Base-by-base conservation (phyloP, 495 filamentous ascomycete species). In the Darksidea phi region DNA sequence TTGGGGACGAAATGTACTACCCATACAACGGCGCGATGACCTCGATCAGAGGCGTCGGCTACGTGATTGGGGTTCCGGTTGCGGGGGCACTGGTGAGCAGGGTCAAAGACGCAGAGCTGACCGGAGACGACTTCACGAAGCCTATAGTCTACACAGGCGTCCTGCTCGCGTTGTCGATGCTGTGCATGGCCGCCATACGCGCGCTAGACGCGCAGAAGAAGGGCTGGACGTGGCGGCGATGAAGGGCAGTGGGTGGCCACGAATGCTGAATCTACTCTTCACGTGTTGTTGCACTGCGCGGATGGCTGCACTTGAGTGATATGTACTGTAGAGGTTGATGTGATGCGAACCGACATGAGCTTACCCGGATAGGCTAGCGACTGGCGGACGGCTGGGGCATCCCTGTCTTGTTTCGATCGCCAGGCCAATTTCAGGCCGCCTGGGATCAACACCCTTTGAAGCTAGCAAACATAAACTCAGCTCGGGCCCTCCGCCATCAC, bases 1-100 rank as follows among this genome's bases (percentile, higher is more conserved):
- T 61, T 37, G 48, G 58, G 17, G 12, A 54, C 28, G 58, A 61
- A 25, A 20, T 34, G 25, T 61, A 61, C 25, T 54, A 45, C 38
- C 6, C 49, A 1, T 45, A 45, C 24, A n/a, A 49, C 7, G 58
- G 58, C 1, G 41, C 43, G 18, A 32, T 61, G 32, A 47, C 48
- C 7, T 50, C 23, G 26, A 49, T 42, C 17, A 25, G 49, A 3
- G 58, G 58, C 4, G 28, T 61, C 5, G 58, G 48, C 10, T 61
- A 61, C 41, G 21, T 61, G 10, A 32, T 43, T 1, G 58, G 58
- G 5, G 38, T 41, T 32, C 47, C 58, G 13, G 3, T 61, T 2
- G 58, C 58, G 1, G 58, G 58, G 26, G 12, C 32, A n/a, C 15
- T 61, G 13, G 20, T 61, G 15, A 43, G 37, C 32, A 3, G 28